Evolutionary conservation across 352 stramenopile species (phyloP), one percentile per base, ranked within the genome.

Genomic region (Phytopythium litorale): DNA sequence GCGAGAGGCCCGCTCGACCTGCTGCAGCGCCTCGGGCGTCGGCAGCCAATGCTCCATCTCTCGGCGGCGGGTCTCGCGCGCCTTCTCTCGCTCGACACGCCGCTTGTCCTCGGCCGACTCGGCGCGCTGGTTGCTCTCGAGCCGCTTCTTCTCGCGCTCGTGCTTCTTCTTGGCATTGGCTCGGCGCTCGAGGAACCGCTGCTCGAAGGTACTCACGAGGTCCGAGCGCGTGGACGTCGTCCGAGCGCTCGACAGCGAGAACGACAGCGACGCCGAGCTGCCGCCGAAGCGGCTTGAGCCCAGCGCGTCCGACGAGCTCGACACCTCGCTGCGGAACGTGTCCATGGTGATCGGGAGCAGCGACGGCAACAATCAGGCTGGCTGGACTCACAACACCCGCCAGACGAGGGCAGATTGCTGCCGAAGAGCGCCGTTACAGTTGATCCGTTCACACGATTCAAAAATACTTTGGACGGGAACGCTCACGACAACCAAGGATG

Each of bases 11-110:
- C 48, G 54, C 38, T 84, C 77, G 32, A 75, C 59, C 2, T 66
- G 68, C n/a, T 62, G 58, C 7, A 91, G 63, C 18, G 68, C 50
- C n/a, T 64, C 67, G 7, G 66, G 62, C 0, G 71, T 66, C 0
- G 76, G 72, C 21, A 91, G 56, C 81, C 79, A 91, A 33, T 70
- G 71, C 28, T 71, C 72, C 79, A 89, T 88, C 66, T 88, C 78
- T 13, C 49, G 60, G 23, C 72, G 65, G 12, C 81, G 75, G 15
- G 60, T 62, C 19, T 75, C 63, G 25, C 81, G 73, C 50, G 87
- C 79, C 2, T 65, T 70, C 43, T 91, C 79, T 62, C 79, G 73
- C 37, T 88, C 71, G 3, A 71, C 72, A 32, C 72, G 70, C 1
- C 78, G 71, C 37, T 75, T 72, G 30, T 79, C 63, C 53, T 91